Evolutionary conservation across 768 basidiomycete genomes (phyloP).

Genomic region (Agrocybe chaxingu): DNA sequence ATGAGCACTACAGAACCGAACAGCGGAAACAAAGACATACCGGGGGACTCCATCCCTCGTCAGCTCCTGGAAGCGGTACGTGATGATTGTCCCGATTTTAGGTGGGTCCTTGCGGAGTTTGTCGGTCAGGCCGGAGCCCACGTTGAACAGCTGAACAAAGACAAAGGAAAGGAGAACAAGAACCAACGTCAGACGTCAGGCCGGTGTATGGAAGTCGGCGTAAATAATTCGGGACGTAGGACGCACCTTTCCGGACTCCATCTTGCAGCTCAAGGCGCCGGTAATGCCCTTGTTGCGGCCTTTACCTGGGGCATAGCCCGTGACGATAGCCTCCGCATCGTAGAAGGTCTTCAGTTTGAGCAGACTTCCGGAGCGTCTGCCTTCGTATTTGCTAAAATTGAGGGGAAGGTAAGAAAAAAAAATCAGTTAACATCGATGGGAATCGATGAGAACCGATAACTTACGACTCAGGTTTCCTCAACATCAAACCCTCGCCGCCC

Average conservation of each 20-base stretch:
- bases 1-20: background rate
- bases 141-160: constrained; percentile 44
- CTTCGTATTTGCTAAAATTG: constrained; percentile 42
- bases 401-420: background rate
- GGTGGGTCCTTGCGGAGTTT: constrained; percentile 54
- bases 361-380: constrained; percentile 42
- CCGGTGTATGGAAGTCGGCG: background rate
- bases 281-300: constrained; percentile 46
- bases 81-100: constrained; percentile 50
- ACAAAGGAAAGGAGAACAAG: background rate
- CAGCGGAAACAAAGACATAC: constrained; percentile 22
- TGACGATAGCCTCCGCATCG: constrained; percentile 58
- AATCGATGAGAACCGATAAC: constrained; percentile 8
- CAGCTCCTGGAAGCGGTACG: constrained; percentile 59
- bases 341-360: constrained; percentile 64
- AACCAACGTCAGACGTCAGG: background rate
- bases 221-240: background rate
- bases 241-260: constrained; percentile 57
- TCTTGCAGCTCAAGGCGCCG: constrained; percentile 52
- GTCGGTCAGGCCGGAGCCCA: constrained; percentile 53
- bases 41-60: constrained; percentile 56
- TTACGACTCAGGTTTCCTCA: constrained; percentile 47
- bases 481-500: constrained; percentile 61
- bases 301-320: constrained; percentile 53
- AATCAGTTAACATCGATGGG: background rate